Evolutionary conservation across 1,284 basidiomycete genomes (phyloP).

Genomic region (Omphalotus olearius): DNA sequence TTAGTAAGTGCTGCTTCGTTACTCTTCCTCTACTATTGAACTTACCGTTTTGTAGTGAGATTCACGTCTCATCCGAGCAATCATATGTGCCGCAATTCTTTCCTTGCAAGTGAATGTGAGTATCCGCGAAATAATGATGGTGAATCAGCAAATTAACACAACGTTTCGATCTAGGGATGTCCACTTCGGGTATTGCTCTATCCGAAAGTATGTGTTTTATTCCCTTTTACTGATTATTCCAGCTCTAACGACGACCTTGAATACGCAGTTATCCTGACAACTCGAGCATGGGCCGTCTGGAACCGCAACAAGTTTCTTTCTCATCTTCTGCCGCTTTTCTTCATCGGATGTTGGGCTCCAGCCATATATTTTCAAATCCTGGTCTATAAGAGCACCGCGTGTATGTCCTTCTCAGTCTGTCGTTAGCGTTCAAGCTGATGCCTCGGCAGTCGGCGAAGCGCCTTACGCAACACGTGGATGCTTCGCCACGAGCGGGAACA

Average conservation of each 20-base stretch:
- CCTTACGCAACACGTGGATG: neutral
- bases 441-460: neutral
- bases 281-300: slow-evolving; percentile 3
- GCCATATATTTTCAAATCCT: neutral
- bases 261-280: slow-evolving; percentile 5
- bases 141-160: no score
- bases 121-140: no score
- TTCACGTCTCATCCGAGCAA: no score
- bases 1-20: neutral
- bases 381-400: neutral
- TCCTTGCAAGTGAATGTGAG: no score
- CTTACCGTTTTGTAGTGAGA: no score
- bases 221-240: slow-evolving; percentile 7
- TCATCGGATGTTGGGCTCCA: slow-evolving; percentile 1
- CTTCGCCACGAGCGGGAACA: neutral
- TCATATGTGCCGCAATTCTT: no score
- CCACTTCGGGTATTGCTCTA: neutral
- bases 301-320: neutral
- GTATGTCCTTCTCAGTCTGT: neutral
- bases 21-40: neutral
- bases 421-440: neutral
- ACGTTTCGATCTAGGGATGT: neutral
- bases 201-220: slow-evolving; percentile 15
- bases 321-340: neutral
- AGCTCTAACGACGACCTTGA: neutral